phyloP scores from a whole-genome alignment of 2,329 filamentous ascomycete genomes.

The Seiridium cupressi region DNA sequence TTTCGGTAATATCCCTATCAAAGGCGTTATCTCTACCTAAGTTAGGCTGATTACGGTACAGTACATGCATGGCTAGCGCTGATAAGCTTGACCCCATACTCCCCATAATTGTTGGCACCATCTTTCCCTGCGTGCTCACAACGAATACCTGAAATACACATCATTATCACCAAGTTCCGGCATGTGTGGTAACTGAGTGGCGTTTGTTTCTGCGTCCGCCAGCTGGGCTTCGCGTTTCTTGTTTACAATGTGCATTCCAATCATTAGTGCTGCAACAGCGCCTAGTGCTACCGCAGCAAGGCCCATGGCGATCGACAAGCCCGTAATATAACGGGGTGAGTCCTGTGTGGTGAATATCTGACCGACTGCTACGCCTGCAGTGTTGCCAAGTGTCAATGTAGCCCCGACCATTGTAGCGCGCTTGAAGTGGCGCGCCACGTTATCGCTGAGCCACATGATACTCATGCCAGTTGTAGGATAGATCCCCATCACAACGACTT shows the following conservation, averaged over 20 bases:
- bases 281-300: conserved; percentile 22
- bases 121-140: not conserved
- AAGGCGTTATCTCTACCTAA: too few relatives aligned
- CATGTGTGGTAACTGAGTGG: conserved; percentile 16
- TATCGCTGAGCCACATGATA: conserved; percentile 46
- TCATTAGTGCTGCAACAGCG: conserved; percentile 22
- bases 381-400: conserved; percentile 46
- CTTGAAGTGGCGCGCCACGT: conserved; percentile 44
- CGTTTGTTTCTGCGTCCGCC: conserved; percentile 18
- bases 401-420: conserved; percentile 44
- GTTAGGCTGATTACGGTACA: too few relatives aligned
- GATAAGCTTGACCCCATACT: too few relatives aligned
- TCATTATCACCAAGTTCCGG: conserved; percentile 26
- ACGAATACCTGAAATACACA: conserved; percentile 22
- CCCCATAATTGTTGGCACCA: too few relatives aligned
- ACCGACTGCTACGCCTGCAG: conserved; percentile 44
- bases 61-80: too few relatives aligned
- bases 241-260: conserved; percentile 24
- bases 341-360: conserved; percentile 37
- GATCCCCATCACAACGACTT: conserved; percentile 22
- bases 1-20: too few relatives aligned
- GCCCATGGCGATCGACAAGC: conserved; percentile 26
- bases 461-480: conserved; percentile 32
- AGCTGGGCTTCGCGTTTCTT: conserved; percentile 21
- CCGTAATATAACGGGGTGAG: conserved; percentile 28